A percentile compares a stretch with the other conserved stretches of the same genome.
Evolutionary conservation across 2,329 filamentous ascomycete genomes (phyloP).

Genomic region (Calonectria naviculata): DNA sequence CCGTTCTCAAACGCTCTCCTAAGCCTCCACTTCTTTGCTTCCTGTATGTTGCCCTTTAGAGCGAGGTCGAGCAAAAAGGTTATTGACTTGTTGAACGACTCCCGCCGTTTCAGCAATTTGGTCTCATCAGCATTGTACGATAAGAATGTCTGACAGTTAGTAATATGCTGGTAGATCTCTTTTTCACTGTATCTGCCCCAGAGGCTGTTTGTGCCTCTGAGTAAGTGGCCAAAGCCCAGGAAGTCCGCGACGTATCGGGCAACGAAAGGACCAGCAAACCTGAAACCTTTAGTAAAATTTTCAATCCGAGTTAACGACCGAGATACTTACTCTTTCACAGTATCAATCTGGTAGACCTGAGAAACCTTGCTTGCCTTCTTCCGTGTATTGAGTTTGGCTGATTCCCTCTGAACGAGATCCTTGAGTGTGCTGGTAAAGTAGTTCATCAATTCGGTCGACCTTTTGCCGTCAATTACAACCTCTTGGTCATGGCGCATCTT

Average conservation of each 20-base stretch:
- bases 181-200: slow-evolving; percentile 28
- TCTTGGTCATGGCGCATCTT: neutral
- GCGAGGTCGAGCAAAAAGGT: slow-evolving; percentile 22
- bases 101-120: slow-evolving; percentile 33
- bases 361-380: slow-evolving; percentile 1
- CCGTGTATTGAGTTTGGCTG: neutral
- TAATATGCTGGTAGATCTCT: slow-evolving; percentile 40
- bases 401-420: slow-evolving; percentile 27
- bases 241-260: slow-evolving; percentile 36
- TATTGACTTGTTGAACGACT: slow-evolving; percentile 33
- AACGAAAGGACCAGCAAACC: slow-evolving; percentile 36
- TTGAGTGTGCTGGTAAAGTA: slow-evolving; percentile 25
- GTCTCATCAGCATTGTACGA: slow-evolving; percentile 38
- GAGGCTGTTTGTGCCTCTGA: slow-evolving; percentile 14
- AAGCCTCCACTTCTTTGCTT: slow-evolving; percentile 25
- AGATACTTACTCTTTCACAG: slow-evolving; percentile 29
- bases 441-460: neutral
- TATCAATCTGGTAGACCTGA: slow-evolving; percentile 30
- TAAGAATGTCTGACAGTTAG: slow-evolving; percentile 38
- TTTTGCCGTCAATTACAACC: neutral
- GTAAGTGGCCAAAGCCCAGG: slow-evolving; percentile 30
- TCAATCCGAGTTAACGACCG: too few species aligned
- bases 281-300: neutral
- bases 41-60: slow-evolving; percentile 23
- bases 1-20: neutral